Conservation (phyloP, 2,329 filamentous ascomycete species). For the Fusarium poae region DNA sequence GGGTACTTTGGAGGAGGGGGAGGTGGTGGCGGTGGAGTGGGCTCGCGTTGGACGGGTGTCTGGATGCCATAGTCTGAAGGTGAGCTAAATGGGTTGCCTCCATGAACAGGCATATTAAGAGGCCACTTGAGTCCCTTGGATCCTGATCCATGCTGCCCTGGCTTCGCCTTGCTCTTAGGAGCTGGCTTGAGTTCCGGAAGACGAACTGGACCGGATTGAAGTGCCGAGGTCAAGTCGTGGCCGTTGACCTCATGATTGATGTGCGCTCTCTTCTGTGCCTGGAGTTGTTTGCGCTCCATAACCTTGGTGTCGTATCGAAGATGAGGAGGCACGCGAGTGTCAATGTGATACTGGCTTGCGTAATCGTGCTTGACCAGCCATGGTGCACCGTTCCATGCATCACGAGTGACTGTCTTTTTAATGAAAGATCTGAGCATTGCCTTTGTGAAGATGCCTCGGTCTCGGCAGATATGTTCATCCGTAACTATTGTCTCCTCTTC, state of each 20-base stretch:
- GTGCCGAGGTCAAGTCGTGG: slow-evolving; percentile 50
- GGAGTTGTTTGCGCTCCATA: slow-evolving; percentile 79
- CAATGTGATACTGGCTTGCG: slow-evolving; percentile 86
- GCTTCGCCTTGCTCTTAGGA: slow-evolving; percentile 75
- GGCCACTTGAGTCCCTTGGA: slow-evolving; percentile 61
- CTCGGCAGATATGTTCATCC: slow-evolving; percentile 84
- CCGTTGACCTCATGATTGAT: slow-evolving; percentile 61
- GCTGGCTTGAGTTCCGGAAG: slow-evolving; percentile 81
- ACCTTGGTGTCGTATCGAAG: slow-evolving; percentile 84
- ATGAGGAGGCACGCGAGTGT: slow-evolving; percentile 86
- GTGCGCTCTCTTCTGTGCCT: slow-evolving; percentile 73
- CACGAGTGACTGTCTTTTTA: slow-evolving; percentile 91
- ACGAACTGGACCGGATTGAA: slow-evolving; percentile 64
- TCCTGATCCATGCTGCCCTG: slow-evolving; percentile 49
- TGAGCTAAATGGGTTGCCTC: slow-evolving; percentile 64
- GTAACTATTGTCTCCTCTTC: slow-evolving; percentile 83
- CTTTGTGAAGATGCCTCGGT: slow-evolving; percentile 94
- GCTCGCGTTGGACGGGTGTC: slow-evolving; percentile 49
- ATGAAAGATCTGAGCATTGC: slow-evolving; percentile 93
- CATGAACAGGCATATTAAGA: slow-evolving; percentile 48
- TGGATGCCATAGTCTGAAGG: slow-evolving; percentile 58
- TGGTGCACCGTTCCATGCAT: slow-evolving; percentile 94
- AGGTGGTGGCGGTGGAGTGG: slow-evolving; percentile 70
- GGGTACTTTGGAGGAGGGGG: slow-evolving; percentile 91
- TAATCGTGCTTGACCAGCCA: slow-evolving; percentile 94